phyloP scores from a whole-genome alignment of 805 yeast genomes.

The Sugiyamaella floridensis region DNA sequence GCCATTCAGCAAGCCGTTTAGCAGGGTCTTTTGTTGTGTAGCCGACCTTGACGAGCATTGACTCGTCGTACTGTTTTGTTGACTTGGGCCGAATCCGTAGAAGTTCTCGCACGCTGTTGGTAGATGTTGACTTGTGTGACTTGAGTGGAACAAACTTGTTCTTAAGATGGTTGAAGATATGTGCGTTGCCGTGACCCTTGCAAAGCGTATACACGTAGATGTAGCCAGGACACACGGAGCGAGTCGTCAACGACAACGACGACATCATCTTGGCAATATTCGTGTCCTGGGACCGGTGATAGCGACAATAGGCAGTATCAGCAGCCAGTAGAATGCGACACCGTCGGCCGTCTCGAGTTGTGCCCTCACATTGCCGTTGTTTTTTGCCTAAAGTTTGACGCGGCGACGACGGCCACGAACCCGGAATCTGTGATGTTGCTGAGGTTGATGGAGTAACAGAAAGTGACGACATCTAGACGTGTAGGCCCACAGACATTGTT shows the following conservation, averaged over 20 bases:
- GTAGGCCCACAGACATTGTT: neutral
- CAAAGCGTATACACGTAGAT: constrained; percentile 26
- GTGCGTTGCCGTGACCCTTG: constrained; percentile 18
- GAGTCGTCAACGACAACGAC: constrained; percentile 2
- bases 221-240: constrained; percentile 18
- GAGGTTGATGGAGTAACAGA: too few relatives aligned
- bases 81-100: neutral
- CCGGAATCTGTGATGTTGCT: neutral
- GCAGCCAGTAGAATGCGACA: constrained; percentile 12
- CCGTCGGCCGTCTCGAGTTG: constrained; percentile 19
- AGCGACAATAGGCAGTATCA: constrained; percentile 14
- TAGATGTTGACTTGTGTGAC: neutral
- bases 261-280: constrained; percentile 3
- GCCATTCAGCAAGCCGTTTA: constrained; percentile 27
- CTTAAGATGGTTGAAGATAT: constrained; percentile 17
- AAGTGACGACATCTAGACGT: neutral
- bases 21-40: constrained; percentile 25
- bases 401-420: neutral
- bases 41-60: constrained; percentile 27
- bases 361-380: constrained; percentile 19
- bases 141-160: constrained; percentile 11
- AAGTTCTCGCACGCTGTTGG: neutral
- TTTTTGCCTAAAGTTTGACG: neutral
- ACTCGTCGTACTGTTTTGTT: neutral
- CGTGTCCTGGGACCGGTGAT: constrained; percentile 12